These are phyloP conservation scores for Exophiala viscosa DNA, from an alignment of 2,329 filamentous ascomycete genomes.

Conservation along the genomic window DNA sequence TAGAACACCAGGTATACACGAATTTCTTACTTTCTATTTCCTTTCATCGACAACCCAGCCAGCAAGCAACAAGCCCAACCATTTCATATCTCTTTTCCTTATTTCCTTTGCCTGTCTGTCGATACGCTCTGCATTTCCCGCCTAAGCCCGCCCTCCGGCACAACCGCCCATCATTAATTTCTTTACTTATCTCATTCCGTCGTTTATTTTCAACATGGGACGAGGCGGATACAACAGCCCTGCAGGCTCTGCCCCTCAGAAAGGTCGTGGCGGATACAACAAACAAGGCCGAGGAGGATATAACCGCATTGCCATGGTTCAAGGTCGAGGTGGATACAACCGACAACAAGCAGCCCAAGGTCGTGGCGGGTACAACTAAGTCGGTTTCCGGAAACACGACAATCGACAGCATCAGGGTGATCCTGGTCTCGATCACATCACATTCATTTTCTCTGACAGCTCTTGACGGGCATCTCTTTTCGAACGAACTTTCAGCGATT, in stretches of 20 bases:
- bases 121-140: too few species aligned
- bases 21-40: constrained; percentile 20
- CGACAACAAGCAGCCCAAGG: constrained; percentile 29
- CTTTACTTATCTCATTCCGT: constrained; percentile 11
- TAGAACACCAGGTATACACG: constrained; percentile 11
- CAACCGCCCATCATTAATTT: constrained; percentile 19
- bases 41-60: constrained; percentile 3
- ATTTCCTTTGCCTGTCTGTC: constrained; percentile 15
- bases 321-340: constrained; percentile 32
- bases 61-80: constrained; percentile 1
- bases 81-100: constrained; percentile 12
- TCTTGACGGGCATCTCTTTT: constrained; percentile 11
- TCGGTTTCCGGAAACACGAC: constrained; percentile 2
- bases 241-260: constrained; percentile 20
- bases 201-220: constrained; percentile 25
- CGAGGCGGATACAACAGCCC: constrained; percentile 33
- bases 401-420: constrained; percentile 3
- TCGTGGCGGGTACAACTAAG: constrained; percentile 35
- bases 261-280: constrained; percentile 41
- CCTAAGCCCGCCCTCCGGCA: constrained; percentile 7
- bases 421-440: constrained; percentile 12
- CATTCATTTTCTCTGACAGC: constrained; percentile 4
- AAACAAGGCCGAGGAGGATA: constrained; percentile 25
- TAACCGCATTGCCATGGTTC: constrained; percentile 10
- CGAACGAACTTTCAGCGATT: neutral